phyloP scores from a whole-genome alignment of 2,329 filamentous ascomycete species.

The Calonectria pseudoturangicola region DNA sequence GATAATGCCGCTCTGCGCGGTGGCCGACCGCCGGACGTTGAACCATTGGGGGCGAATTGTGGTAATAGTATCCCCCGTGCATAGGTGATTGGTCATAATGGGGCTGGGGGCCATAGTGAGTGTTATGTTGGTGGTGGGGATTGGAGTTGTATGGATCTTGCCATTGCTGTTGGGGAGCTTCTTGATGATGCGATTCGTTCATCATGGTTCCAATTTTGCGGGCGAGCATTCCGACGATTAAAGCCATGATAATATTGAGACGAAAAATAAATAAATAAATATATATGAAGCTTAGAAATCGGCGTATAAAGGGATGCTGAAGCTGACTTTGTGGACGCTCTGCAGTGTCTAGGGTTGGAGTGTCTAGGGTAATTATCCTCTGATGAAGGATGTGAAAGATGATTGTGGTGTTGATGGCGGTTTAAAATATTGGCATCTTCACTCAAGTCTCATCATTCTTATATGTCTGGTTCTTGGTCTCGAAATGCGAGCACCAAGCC shows the following conservation, averaged over 20 bases:
- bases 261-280: conserved; percentile 4
- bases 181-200: conserved; percentile 31
- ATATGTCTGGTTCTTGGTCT: conserved; percentile 5
- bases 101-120: neutral
- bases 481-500: conserved; percentile 27
- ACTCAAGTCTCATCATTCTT: conserved; percentile 3
- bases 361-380: conserved; percentile 27
- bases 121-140: neutral
- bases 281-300: neutral
- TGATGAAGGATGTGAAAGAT: neutral
- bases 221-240: conserved; percentile 41
- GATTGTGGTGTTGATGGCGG: neutral
- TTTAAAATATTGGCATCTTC: neutral
- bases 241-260: conserved; percentile 42
- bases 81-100: conserved; percentile 19
- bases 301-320: neutral
- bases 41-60: conserved; percentile 26
- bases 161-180: neutral
- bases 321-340: neutral
- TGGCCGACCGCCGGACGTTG: conserved; percentile 46
- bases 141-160: conserved; percentile 21
- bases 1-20: conserved; percentile 45
- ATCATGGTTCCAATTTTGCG: conserved; percentile 16
- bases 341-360: neutral
- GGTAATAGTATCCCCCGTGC: neutral